phyloP scores from a whole-genome alignment of 768 basidiomycete genomes.

The Trametes maxima region DNA sequence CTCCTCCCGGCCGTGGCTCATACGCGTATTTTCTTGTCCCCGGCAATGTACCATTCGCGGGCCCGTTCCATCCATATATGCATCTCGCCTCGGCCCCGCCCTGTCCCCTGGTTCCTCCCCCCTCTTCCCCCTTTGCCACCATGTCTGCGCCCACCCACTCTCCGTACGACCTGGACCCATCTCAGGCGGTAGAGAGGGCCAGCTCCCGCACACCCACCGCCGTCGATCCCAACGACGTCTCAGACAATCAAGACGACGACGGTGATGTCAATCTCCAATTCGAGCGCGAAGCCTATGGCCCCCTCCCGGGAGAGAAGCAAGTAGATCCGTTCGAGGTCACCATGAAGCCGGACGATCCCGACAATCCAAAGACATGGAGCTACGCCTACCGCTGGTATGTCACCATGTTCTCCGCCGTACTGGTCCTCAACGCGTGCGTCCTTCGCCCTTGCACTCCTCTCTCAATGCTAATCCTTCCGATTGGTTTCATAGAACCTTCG shows the following conservation, averaged over 20 bases:
- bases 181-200: background rate
- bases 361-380: constrained; percentile 29
- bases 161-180: background rate
- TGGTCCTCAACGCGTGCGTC: constrained; percentile 41
- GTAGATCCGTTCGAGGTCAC: constrained; percentile 30
- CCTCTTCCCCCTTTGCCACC: background rate
- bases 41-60: background rate
- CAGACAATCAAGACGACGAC: background rate
- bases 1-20: background rate
- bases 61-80: background rate
- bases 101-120: too few relatives aligned
- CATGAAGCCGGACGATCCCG: constrained; percentile 28
- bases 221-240: background rate
- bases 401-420: constrained; percentile 27
- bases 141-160: background rate
- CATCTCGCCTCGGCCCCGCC: background rate
- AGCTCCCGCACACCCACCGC: constrained; percentile 9
- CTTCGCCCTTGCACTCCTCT: background rate
- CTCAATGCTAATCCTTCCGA: constrained; percentile 31
- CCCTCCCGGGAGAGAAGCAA: constrained; percentile 28
- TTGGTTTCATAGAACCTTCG: constrained; percentile 59
- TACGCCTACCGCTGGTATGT: constrained; percentile 30
- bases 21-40: background rate
- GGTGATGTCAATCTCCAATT: background rate
- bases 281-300: constrained; percentile 6